Conservation (phyloP, 2,329 filamentous ascomycete genomes). For the Didymella exigua region DNA sequence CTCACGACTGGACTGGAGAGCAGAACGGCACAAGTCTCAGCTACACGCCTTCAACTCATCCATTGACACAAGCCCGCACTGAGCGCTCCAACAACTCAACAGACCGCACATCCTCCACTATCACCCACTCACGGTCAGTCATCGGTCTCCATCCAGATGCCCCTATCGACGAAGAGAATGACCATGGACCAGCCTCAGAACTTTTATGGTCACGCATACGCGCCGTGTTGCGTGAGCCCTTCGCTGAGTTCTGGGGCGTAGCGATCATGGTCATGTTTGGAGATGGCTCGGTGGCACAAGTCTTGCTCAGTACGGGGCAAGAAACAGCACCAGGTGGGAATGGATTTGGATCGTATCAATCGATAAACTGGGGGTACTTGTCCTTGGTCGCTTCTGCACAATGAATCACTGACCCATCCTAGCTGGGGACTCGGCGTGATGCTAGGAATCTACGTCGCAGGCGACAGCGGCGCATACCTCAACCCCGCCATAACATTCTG, state of each 20-base stretch:
- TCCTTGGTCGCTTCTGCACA: background rate
- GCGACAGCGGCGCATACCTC: slow-evolving; percentile 70
- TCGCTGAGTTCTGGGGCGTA: slow-evolving; percentile 53
- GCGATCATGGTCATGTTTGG: slow-evolving; percentile 53
- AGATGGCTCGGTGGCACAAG: slow-evolving; percentile 53
- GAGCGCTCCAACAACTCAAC: slow-evolving; percentile 24
- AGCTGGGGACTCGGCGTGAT: slow-evolving; percentile 49
- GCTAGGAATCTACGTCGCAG: slow-evolving; percentile 65
- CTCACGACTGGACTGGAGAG: slow-evolving; percentile 28
- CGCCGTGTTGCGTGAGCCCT: slow-evolving; percentile 49
- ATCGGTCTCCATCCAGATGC: slow-evolving; percentile 50
- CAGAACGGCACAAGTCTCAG: slow-evolving; percentile 15
- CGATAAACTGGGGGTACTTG: slow-evolving; percentile 50
- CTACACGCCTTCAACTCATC: slow-evolving; percentile 19
- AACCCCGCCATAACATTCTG: slow-evolving; percentile 70
- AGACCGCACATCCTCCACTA: slow-evolving; percentile 30
- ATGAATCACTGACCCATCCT: background rate
- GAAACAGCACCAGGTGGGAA: slow-evolving; percentile 50
- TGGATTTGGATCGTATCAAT: slow-evolving; percentile 52
- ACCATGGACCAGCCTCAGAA: slow-evolving; percentile 42
- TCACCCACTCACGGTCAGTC: slow-evolving; percentile 29
- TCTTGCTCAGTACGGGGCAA: slow-evolving; percentile 47
- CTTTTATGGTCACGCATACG: slow-evolving; percentile 49
- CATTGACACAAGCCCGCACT: slow-evolving; percentile 26
- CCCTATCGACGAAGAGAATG: slow-evolving; percentile 51